Evolutionary conservation across 257 asterid genomes (phyloP), one percentile per base, ranked within the genome.

Genomic region (Scutellaria galericulata): DNA sequence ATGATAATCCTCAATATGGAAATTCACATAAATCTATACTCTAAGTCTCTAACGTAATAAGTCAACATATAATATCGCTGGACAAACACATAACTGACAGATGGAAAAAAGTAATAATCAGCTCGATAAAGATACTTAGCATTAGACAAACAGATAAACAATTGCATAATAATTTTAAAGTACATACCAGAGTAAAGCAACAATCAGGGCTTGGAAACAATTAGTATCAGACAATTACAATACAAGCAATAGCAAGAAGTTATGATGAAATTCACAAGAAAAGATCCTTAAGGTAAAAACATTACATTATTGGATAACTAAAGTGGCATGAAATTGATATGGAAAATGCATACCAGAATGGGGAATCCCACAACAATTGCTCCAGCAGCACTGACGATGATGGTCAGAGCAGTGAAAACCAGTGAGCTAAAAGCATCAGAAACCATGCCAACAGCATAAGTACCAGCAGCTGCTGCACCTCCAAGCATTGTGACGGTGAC

Each of bases 361-460:
- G 98, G 99, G 80, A 92, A 90, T 53, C 99, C 99, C 63, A 92
- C 88, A 35, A 88, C 96, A 56, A 88, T 81, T 0, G 99, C 99
- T 69, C 96, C 99, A 71, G 99, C 77, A 67, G 98, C 95, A 76
- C 98, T 87, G 60, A 90, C 99, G 73, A 81, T 69, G 69, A 92
- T 83, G 60, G 96, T 90, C 83, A 86, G 62, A 59, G 84, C 74
- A 80, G 92, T 88, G 83, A 92, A 95, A 37, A 70, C 86, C 68
- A 86, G 40, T 35, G 98, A 90, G 78, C 96, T 87, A 75, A 85
- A 79, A 73, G 92, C 96, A 75, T 92, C 98, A 41, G 97, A 88
- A 60, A 95, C 82, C 88, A 88, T 75, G 58, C 99, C 97, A 80
- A 90, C 83, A 57, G 97, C 89, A 85, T 83, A 90, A 66, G 96